Base-by-base conservation (phyloP, 1,284 basidiomycete species). In the Cutaneotrichosporon sp. region DNA sequence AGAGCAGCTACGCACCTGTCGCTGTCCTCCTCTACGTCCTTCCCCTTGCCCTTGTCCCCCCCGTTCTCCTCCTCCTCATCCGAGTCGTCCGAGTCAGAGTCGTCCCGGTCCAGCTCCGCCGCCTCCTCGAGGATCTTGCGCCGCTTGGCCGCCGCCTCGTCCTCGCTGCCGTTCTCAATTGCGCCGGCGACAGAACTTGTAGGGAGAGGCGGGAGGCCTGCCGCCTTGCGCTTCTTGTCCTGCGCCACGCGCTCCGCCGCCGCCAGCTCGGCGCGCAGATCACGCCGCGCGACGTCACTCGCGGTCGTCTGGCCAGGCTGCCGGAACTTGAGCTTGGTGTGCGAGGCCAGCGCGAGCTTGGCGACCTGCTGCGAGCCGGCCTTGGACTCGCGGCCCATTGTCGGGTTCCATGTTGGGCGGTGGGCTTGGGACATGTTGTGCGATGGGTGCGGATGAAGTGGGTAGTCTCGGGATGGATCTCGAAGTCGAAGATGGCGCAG, bases 301-400 rank as follows among this genome's bases (percentile, higher is more conserved):
- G 83, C 76, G 1, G 88, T 87, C 0, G 90, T 92, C 78, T 95
- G 92, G 5, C 92, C 92, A 2, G 88, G 85, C 82, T 94, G 91
- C 31, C 94, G 87, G 81, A 97, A 97, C 83, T 97, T 97, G 67
- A 97, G 88, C 80, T 95, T 95, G 1, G 93, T 97, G 77, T 97
- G 91, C 4, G 91, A 84, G 4, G 94, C 91, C 84, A 95, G 89
- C 75, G 95, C 91, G 62, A 90, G 86, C 72, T 90, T 89, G 16
- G 91, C 93, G 80, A 89, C 90, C 76, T 93, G 91, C 65, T 90
- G 87, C 51, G 92, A 92, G 59, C 90, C 91, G 13, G 89, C 89
- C 77, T 92, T 93, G 69, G 75, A 74, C 66, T 81, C 80, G 49
- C 73, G 67, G 24, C 80, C 80, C 65, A 74, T 72, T 3, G 78